These are phyloP conservation scores for Monosporozyma siamensis DNA, from an alignment of 805 yeast genomes.

Conservation along the genomic window DNA sequence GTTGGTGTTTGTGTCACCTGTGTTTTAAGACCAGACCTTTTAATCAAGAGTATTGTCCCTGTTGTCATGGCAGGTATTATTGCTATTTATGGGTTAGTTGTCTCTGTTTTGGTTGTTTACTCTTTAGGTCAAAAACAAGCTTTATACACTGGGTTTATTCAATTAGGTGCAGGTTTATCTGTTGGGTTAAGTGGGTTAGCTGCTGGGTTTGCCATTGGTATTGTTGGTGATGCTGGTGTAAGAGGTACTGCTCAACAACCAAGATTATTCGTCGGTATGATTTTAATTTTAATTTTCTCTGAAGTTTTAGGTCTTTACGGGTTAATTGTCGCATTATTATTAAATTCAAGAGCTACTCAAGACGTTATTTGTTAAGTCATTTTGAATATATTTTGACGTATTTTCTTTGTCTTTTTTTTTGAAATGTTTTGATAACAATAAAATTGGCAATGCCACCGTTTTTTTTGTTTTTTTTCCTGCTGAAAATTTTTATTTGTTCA, in stretches of 20 bases:
- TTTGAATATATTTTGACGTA: background rate
- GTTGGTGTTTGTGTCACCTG: conserved; percentile 98
- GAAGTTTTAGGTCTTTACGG: conserved; percentile 99
- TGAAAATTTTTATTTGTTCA: no score
- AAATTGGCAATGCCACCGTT: no score
- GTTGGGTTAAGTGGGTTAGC: conserved; percentile 97
- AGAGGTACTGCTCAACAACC: conserved; percentile 98
- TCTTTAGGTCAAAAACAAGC: conserved; percentile 86
- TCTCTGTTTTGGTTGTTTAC: conserved; percentile 87
- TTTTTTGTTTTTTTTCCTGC: no score
- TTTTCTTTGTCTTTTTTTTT: conserved; percentile 1
- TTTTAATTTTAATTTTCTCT: conserved; percentile 95
- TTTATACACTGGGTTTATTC: conserved; percentile 93
- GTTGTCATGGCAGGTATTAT: conserved; percentile 99
- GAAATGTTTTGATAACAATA: background rate
- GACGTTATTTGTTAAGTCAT: conserved; percentile 65
- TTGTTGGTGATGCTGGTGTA: conserved; percentile 99
- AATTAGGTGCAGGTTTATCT: conserved; percentile 94
- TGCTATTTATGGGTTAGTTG: conserved; percentile 96
- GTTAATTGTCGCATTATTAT: conserved; percentile 91
- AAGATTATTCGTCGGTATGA: conserved; percentile 96
- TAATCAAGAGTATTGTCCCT: conserved; percentile 90
- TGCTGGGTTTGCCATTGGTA: conserved; percentile 98
- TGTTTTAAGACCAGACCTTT: conserved; percentile 92
- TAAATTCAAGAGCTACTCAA: conserved; percentile 95